phyloP scores from a whole-genome alignment of 1,139 yeast species.

The Yamadazyma oceani region DNA sequence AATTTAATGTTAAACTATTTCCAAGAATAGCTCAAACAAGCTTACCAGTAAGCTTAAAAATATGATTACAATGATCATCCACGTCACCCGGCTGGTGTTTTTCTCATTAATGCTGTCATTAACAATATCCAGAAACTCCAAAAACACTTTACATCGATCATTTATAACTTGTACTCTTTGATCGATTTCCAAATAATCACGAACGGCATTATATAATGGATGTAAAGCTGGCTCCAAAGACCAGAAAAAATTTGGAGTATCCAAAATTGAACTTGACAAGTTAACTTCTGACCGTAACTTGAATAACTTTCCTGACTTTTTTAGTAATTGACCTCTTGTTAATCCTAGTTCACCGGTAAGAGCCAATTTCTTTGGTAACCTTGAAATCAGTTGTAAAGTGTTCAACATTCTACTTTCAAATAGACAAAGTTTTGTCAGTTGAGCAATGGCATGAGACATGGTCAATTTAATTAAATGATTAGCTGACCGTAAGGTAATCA shows the following conservation, averaged over 20 bases:
- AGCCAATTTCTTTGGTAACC: conserved; percentile 85
- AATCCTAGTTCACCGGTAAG: conserved; percentile 83
- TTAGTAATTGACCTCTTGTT: conserved; percentile 74
- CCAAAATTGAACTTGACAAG: conserved; percentile 83
- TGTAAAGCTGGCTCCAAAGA: conserved; percentile 92
- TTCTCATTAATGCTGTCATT: conserved; percentile 93
- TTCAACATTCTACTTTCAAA: conserved; percentile 92
- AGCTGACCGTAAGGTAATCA: conserved; percentile 86
- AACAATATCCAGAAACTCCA: conserved; percentile 89
- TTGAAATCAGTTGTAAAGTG: conserved; percentile 78
- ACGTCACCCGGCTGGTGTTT: conserved; percentile 86
- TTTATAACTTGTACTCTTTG: conserved; percentile 91
- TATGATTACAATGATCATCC: conserved; percentile 85
- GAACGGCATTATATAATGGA: conserved; percentile 83
- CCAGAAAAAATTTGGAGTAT: conserved; percentile 97
- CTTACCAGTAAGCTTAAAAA: conserved; percentile 73
- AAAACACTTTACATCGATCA: conserved; percentile 89
- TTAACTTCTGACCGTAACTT: conserved; percentile 92
- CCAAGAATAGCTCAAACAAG: conserved; percentile 43
- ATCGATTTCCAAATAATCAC: conserved; percentile 92
- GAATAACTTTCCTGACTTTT: conserved; percentile 86
- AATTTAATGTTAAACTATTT: conserved; percentile 24
- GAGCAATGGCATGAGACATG: conserved; percentile 95
- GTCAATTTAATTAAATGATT: conserved; percentile 92
- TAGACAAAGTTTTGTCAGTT: conserved; percentile 85